phyloP scores from a whole-genome alignment of 345 rosid species.

The Iberis pinnata region DNA sequence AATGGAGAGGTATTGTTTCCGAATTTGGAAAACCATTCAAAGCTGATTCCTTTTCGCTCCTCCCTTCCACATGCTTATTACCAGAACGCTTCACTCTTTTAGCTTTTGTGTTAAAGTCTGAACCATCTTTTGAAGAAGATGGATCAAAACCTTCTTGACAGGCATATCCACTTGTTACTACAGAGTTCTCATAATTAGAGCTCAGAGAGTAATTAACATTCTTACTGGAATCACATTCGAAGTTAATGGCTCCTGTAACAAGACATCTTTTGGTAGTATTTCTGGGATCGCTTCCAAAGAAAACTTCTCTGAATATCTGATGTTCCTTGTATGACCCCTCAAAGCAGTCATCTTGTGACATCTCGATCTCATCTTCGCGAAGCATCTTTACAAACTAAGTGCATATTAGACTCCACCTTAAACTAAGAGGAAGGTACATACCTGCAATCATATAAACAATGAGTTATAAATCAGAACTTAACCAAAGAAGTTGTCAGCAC shows the following conservation, averaged over 20 bases:
- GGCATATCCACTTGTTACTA: conserved; percentile 45
- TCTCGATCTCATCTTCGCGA: conserved; percentile 26
- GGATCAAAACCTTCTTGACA: conserved; percentile 31
- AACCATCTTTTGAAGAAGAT: conserved; percentile 30
- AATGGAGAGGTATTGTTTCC: conserved; percentile 34
- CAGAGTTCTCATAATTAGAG: conserved; percentile 57
- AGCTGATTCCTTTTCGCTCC: conserved; percentile 22
- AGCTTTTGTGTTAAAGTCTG: conserved; percentile 28
- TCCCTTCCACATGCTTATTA: conserved; percentile 22
- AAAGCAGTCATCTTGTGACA: conserved; percentile 41
- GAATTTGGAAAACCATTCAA: conserved; percentile 21
- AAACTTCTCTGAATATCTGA: conserved; percentile 46
- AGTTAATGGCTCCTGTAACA: conserved; percentile 41
- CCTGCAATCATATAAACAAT: conserved; percentile 22
- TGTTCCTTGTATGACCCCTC: conserved; percentile 58
- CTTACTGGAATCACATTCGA: conserved; percentile 41
- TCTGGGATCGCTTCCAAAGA: conserved; percentile 39
- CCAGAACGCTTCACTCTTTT: conserved; percentile 49
- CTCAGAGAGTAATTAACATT: conserved; percentile 33
- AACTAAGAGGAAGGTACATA: neutral
- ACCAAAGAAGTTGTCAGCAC: neutral
- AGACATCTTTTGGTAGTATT: conserved; percentile 41
- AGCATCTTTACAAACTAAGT: conserved; percentile 34
- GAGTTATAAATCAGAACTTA: neutral
- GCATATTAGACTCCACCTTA: conserved; percentile 24